Base-by-base conservation (phyloP, 805 yeast genomes). In the Komagataella ulmi region DNA sequence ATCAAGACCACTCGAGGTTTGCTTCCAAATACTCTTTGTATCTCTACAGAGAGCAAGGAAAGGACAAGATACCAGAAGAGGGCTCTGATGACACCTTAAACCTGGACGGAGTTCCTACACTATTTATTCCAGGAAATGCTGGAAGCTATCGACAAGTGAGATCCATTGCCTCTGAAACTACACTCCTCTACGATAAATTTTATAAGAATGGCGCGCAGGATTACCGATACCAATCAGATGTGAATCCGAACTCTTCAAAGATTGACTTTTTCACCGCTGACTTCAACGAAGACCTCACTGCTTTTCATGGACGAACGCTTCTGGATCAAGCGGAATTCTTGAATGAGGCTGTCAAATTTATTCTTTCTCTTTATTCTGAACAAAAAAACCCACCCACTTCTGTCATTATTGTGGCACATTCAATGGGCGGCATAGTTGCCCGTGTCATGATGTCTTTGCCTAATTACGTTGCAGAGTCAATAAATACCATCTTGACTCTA, bases 341-440 rank as follows among this genome's bases (percentile, higher is more conserved):
- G 54, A 91, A 93, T 60, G 97, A 90, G 58, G 97, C 97, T 0
- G 73, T 93, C 3, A 65, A 67, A 19, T 89, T 83, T 61, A 89
- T 91, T 19, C 65, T 93, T 17, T 76, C 79, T 3, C 67, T 91
- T 4, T 91, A 91, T 59, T 56, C 65, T n/a, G 55, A 55, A 12
- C 60, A 60, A 49, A 58, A 51, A 17, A 54, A 50, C 6, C 64
- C 56, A 4, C 63, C 69, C 7, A 65, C 63, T 18, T 85, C 96
- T 0, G 95, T 91, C 1, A 78, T 91, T 0, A 62, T 91, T 0
- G 57, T 91, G 0, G 97, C 88, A 2, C 99, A 91, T 68, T 91
- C 98, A 0, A 91, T 91, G 99, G 99, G 99, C 46, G 99, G 99
- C 2, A 78, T 91, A 17, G 98, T 93, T 1, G 85, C 96, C 3